These are phyloP conservation scores for Avena sativa DNA, from an alignment of 176 grass and related monocot species.

Conservation along the genomic window DNA sequence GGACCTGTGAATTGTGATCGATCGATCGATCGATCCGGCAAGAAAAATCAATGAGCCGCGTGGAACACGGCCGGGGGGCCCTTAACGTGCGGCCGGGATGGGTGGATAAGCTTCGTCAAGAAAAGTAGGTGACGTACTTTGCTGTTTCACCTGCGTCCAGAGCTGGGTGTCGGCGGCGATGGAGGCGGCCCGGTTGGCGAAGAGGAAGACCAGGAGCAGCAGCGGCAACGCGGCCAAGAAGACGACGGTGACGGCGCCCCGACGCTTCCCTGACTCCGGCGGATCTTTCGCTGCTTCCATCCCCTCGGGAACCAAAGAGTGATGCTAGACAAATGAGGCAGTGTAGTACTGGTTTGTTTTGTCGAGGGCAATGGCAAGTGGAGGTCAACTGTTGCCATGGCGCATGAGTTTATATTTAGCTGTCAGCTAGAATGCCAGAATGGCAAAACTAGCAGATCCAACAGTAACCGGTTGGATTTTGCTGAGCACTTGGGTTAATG, in stretches of 20 bases:
- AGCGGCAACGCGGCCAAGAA: constrained; percentile 37
- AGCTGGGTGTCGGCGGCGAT: constrained; percentile 17
- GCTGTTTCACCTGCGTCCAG: background rate
- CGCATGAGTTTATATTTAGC: background rate
- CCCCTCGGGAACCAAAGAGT: background rate
- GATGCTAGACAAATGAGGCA: constrained; percentile 2
- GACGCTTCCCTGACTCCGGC: constrained; percentile 26
- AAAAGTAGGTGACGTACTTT: constrained; percentile 13
- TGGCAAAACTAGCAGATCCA: background rate
- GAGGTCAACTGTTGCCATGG: constrained; percentile 37
- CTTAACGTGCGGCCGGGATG: background rate
- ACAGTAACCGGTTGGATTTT: background rate
- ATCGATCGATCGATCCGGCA: background rate
- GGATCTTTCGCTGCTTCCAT: background rate
- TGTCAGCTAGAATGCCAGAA: constrained; percentile 28
- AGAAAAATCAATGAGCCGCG: background rate
- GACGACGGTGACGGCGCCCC: constrained; percentile 5
- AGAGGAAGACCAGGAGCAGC: constrained; percentile 38
- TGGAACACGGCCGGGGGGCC: background rate
- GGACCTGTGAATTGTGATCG: background rate
- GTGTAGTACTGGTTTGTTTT: background rate
- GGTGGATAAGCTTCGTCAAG: background rate
- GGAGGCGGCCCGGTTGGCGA: constrained; percentile 36
- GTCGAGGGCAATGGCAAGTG: background rate
- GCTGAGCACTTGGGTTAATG: no score